A percentile compares a stretch with the other conserved stretches of the same genome.
Evolutionary conservation across 1,139 yeast species (phyloP).

Genomic region (Protomyces inundatus): DNA sequence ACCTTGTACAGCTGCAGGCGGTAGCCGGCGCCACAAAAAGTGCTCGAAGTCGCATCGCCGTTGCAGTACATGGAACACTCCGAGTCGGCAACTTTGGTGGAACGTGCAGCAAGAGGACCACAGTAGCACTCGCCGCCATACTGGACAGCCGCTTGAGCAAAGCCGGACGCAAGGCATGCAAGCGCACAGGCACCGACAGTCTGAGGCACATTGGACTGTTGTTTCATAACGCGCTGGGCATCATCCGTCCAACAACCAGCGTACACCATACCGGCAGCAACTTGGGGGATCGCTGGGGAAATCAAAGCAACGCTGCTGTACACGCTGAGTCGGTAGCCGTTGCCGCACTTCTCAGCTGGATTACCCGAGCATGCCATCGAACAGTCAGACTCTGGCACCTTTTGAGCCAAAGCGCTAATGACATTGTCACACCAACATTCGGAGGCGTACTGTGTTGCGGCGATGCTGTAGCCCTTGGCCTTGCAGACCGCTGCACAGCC

Average conservation of each 20-base stretch:
- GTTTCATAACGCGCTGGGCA: slow-evolving; percentile 15
- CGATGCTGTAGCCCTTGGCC: slow-evolving; percentile 21
- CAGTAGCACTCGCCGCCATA: slow-evolving; percentile 20
- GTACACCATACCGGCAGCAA: slow-evolving; percentile 11
- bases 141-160: slow-evolving; percentile 8
- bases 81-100: slow-evolving; percentile 6
- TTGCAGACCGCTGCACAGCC: slow-evolving; percentile 15
- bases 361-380: slow-evolving; percentile 25
- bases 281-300: slow-evolving; percentile 3
- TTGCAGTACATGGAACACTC: slow-evolving; percentile 8
- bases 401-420: slow-evolving; percentile 4
- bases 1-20: slow-evolving; percentile 18
- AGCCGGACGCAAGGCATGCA: slow-evolving; percentile 5
- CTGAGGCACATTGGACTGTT: not conserved
- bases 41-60: not conserved
- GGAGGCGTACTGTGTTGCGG: slow-evolving; percentile 26
- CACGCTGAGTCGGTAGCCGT: slow-evolving; percentile 15
- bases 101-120: slow-evolving; percentile 18
- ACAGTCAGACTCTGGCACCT: slow-evolving; percentile 17
- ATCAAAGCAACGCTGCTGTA: slow-evolving; percentile 14
- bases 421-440: slow-evolving; percentile 28
- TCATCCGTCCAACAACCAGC: slow-evolving; percentile 17
- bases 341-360: slow-evolving; percentile 12
- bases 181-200: slow-evolving; percentile 16
- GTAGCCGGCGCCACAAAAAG: slow-evolving; percentile 14